Evolutionary conservation across 805 yeast species (phyloP), one percentile per base, ranked within the genome.

Genomic region (Starmerella sp.): DNA sequence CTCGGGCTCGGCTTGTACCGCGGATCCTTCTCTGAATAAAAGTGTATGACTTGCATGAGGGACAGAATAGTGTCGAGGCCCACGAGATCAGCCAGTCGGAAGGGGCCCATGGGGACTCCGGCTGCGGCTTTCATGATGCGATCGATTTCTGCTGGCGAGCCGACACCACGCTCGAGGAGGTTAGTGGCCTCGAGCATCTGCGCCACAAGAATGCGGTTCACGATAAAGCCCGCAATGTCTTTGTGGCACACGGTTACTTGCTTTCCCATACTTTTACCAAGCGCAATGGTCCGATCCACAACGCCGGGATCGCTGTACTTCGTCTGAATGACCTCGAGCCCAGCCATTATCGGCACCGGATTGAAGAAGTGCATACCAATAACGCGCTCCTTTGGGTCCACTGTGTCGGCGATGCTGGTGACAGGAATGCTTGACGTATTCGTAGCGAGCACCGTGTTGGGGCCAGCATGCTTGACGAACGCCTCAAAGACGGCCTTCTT

Each of bases 61-160:
- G 74, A 67, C 39, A 69, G 61, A 47, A 74, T 68, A 4, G 76
- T 73, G 57, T 72, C 76, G 11, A 72, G 66, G 11, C 76, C 76
- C 47, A 72, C 71, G 51, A 72, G 69, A 55, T 72, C 76, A 7
- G 75, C 74, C 32, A 72, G 65, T 10, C 66, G 67, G 34, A 72
- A 61, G 1, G 76, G 76, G 2, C 76, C 76, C 75, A 72, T 73
- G 28, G 76, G 76, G 73, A 69, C 68, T 17, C 75, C 75, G 53
- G 76, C 72, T 14, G 76, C 76, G 53, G 67, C 65, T 60, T 65
- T 67, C 74, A 72, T 71, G 55, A 72, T 72, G 55, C 61, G 65
- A 63, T 72, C 76, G 45, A 72, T 71, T 52, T 71, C 76, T 54
- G 71, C 72, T 52, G 65, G 62, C 35, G 59, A 43, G 30, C 74